Evolutionary conservation across 305 asterid species (phyloP).

Genomic region (Euphrasia arctica): DNA sequence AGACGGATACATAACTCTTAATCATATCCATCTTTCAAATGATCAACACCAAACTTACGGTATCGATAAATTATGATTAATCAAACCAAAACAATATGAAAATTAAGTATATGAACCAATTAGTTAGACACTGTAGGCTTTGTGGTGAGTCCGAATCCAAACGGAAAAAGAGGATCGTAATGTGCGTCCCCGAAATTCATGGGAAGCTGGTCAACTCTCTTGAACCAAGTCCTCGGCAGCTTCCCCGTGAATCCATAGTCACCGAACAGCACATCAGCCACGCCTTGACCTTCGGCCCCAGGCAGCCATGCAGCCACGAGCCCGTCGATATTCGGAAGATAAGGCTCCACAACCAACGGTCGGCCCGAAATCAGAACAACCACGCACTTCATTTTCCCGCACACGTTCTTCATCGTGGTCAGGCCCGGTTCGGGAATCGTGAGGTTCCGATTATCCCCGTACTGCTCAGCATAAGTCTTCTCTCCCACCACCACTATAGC

Average conservation of each 20-base stretch:
- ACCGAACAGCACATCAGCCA: constrained; percentile 34
- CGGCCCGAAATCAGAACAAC: constrained; percentile 32
- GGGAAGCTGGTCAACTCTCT: constrained; percentile 31
- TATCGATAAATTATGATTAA: too few relatives aligned
- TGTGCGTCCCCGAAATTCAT: constrained; percentile 30
- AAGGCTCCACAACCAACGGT: constrained; percentile 28
- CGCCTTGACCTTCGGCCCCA: constrained; percentile 35
- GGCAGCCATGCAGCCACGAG: constrained; percentile 39
- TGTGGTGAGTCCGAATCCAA: constrained; percentile 7
- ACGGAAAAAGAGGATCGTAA: constrained; percentile 30
- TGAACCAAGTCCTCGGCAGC: constrained; percentile 31
- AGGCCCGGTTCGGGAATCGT: constrained; percentile 28
- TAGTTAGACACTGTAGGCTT: too few relatives aligned
- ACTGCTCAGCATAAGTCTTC: constrained; percentile 28
- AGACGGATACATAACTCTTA: too few relatives aligned
- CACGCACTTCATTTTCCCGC: constrained; percentile 19
- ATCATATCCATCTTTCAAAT: too few relatives aligned
- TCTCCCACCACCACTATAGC: constrained; percentile 36
- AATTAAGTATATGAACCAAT: too few relatives aligned
- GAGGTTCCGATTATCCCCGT: constrained; percentile 29
- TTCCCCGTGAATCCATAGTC: constrained; percentile 34
- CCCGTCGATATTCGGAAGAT: constrained; percentile 27
- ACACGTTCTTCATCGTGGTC: constrained; percentile 24
- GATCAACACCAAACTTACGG: too few relatives aligned
- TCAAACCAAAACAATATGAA: too few relatives aligned